Percentiles rank a stretch among this genome's conserved stretches.
Conservation (phyloP, 73 alveolate species). For the Breviolum minutum region DNA sequence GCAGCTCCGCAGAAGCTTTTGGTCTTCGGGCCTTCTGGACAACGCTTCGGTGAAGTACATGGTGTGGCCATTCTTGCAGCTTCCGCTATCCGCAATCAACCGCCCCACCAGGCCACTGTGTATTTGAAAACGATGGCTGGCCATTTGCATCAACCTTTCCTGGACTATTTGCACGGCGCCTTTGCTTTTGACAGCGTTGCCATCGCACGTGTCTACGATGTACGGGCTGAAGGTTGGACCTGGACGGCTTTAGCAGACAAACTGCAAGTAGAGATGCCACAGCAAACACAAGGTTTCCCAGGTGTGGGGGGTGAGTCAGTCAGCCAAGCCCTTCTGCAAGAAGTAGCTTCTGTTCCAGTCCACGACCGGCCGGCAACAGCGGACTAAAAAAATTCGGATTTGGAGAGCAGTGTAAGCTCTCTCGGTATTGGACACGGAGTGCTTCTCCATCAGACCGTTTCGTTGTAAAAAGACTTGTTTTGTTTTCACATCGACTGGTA, state of each 20-base stretch:
- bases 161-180: neutral
- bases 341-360: neutral
- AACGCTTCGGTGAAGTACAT: constrained; percentile 32
- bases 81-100: neutral
- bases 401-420: too few species aligned
- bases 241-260: neutral
- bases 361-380: constrained; percentile 31
- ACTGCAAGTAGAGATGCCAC: neutral
- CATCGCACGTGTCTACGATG: neutral
- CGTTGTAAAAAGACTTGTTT: too few species aligned
- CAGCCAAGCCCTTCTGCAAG: neutral
- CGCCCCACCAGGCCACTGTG: neutral
- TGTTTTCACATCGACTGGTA: too few species aligned
- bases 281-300: constrained; percentile 20
- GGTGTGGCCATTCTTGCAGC: constrained; percentile 12
- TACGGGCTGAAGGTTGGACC: neutral
- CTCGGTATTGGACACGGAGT: too few species aligned
- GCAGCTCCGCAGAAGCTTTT: neutral
- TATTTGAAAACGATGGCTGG: neutral
- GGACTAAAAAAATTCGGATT: neutral
- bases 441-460: too few species aligned
- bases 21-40: constrained; percentile 38
- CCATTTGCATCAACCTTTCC: neutral
- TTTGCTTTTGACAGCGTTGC: neutral
- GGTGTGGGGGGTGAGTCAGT: constrained; percentile 13